Evolutionary conservation across 768 basidiomycete species (phyloP), one percentile per base, ranked within the genome.

Genomic region (Stropharia rugosoannulata): DNA sequence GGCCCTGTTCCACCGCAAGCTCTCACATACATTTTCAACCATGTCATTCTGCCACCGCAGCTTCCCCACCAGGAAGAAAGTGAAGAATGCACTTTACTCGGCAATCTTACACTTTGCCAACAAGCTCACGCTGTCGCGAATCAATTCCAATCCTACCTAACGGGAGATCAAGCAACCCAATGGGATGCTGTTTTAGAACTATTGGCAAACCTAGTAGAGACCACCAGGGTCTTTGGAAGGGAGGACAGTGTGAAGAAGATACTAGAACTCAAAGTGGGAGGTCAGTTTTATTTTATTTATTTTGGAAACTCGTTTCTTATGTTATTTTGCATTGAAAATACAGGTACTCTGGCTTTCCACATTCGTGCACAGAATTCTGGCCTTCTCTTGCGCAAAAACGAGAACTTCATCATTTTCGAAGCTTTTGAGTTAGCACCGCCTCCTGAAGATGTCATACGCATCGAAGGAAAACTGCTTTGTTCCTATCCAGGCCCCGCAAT

Each of bases 351-450:
- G 3, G 64, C 67, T 16, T 67, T 78, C 40, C 70, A 69, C 4
- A 68, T 84, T 32, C 67, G 66, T 19, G 70, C 73, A 0, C 83
- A 84, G 54, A 83, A 83, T 47, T 80, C 77, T 3, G 78, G 71
- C 9, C 52, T 83, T 3, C 62, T 82, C 10, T 58, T 80, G 16
- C 71, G 77, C 37, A 67, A 64, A 47, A 51, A 51, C 13, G 45
- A 56, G n/a, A 38, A 58, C 5, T 52, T 61, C 11, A 72, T 74
- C 11, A 54, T 70, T 19, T 74, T 78, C 52, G 82, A 83, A 57
- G 64, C 66, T 6, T 84, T 84, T 53, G 77, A 82, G 59, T 68
- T 75, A 12, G 76, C 77, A 2, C 72, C 79, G 0, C 60, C 62
- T 22, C 59, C 69, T 2, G 61, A 60, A 10, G 57, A 56, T 5